A percentile compares a stretch with the other conserved stretches of the same genome.
Evolutionary conservation across 2,329 filamentous ascomycete genomes (phyloP).

Genomic region (Cladophialophora chaetospira): DNA sequence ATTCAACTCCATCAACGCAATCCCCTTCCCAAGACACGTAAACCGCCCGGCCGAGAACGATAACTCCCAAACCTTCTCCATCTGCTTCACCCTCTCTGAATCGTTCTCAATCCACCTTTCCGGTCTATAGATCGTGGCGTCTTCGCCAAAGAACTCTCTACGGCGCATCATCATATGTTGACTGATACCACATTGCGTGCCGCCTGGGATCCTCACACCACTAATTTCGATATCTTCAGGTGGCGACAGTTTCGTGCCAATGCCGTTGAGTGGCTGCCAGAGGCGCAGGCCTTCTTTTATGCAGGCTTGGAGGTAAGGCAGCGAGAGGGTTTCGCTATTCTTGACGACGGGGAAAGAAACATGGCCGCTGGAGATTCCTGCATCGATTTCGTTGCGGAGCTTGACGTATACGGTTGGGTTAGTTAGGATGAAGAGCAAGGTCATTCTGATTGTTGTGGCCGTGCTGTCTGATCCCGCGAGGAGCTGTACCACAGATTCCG

Average conservation of each 20-base stretch:
- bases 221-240: slow-evolving; percentile 37
- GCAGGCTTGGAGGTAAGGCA: slow-evolving; percentile 74
- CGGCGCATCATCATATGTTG: not conserved
- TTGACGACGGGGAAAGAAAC: slow-evolving; percentile 6
- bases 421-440: slow-evolving; percentile 13
- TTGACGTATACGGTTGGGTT: slow-evolving; percentile 21
- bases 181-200: slow-evolving; percentile 2
- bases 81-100: not conserved
- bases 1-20: slow-evolving; percentile 53
- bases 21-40: slow-evolving; percentile 49
- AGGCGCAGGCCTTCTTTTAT: slow-evolving; percentile 77
- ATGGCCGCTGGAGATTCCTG: not conserved
- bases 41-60: slow-evolving; percentile 50
- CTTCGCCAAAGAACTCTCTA: slow-evolving; percentile 26
- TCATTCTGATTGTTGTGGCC: slow-evolving; percentile 19
- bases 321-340: slow-evolving; percentile 56
- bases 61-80: slow-evolving; percentile 41
- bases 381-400: slow-evolving; percentile 3
- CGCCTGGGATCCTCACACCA: slow-evolving; percentile 2
- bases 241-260: slow-evolving; percentile 38
- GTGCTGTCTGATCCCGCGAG: slow-evolving; percentile 23
- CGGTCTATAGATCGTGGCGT: slow-evolving; percentile 46
- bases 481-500: slow-evolving; percentile 18
- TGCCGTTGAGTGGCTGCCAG: slow-evolving; percentile 10
- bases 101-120: slow-evolving; percentile 40